Evolutionary conservation across 2,329 filamentous ascomycete species (phyloP), one percentile per base, ranked within the genome.

Genomic region (Fusarium decemcellulare): DNA sequence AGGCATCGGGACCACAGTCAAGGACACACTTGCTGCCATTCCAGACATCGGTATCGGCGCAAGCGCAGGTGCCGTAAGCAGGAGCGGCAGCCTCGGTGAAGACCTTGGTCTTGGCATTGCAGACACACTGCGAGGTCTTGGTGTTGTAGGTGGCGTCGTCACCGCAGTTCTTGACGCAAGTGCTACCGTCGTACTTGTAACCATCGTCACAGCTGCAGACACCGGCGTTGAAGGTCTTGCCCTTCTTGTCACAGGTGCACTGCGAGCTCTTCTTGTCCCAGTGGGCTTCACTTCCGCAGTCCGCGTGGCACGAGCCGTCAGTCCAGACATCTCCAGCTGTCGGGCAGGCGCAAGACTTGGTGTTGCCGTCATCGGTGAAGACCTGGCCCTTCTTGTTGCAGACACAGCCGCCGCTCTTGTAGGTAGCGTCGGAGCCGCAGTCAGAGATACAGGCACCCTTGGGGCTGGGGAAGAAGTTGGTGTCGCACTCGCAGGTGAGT

Each of bases 241-340:
- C 55, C 46, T 59, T 51, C 23, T 51, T 51, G n/a, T 43, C 18
- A 29, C 55, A 59, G 36, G 51, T 44, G 8, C 55, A 59, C n/a
- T 18, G 8, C 16, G 42, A 44, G 6, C 23, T 15, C 29, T 43
- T 43, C 29, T 29, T 34, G 34, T 59, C 42, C 23, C 47, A 59
- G 37, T 9, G 11, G 15, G 46, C 37, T 15, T 30, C 46, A n/a
- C 32, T 42, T 16, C 55, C 55, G 11, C 55, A 59, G 12, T 32
- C n/a, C 12, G 36, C 29, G 15, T n/a, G n/a, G 29, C 55, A 59
- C 6, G 16, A 39, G 18, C 42, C 30, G n/a, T 12, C 34, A 30
- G 18, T 32, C 36, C 29, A 42, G 15, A 18, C 29, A 27, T 59
- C 23, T 8, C 55, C 44, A 7, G 37, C 11, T 8, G 42, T 44